Base-by-base conservation (phyloP, 768 basidiomycete species). In the Russula foetens region DNA sequence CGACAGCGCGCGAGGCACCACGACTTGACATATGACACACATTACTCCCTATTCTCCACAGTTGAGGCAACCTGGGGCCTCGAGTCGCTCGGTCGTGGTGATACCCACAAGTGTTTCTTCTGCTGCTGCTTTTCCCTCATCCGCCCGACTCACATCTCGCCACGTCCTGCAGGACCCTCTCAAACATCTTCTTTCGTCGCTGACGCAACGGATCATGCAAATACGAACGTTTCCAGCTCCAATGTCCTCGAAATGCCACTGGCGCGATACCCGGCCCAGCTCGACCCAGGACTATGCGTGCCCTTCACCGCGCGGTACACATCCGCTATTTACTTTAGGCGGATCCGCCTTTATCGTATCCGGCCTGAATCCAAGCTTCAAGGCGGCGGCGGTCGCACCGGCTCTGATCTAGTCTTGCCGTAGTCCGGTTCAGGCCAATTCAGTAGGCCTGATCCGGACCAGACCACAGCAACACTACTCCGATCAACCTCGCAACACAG, bases 1-100 rank as follows among this genome's bases (percentile, higher is more conserved):
- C 2, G 28, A 66, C 14, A 48, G 63, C 8, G 68, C 79, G 24
- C 61, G 70, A 24, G 78, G 77, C 24, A 82, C 77, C 2, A 75
- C 9, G 84, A 86, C 71, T 35, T 69, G 46, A 79, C 75, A 7
- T 83, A 77, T 71, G 85, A 86, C 70, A 79, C 79, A 0, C 84
- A 86, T 69, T 85, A 84, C 71, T 84, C 82, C 3, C 66, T 71
- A 47, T 72, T 85, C 53, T 76, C 78, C 12, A 81, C 84, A 23
- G 76, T 84, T 28, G 69, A 84, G 70, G 76, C 77, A 35, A 86
- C 85, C 72, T 86, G 84, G 84, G 71, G 71, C 7, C 79, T 86
- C 33, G 77, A 77, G 39, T 81, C 80, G 14, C 81, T 85, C 24
- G 84, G 84, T n/a, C 78, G 84, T 44, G 73, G 74, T 38, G 83